Percentiles rank a stretch among this genome's conserved stretches.
Evolutionary conservation across 139 green algal genomes (phyloP).

Genomic region (Chlorella sp.): DNA sequence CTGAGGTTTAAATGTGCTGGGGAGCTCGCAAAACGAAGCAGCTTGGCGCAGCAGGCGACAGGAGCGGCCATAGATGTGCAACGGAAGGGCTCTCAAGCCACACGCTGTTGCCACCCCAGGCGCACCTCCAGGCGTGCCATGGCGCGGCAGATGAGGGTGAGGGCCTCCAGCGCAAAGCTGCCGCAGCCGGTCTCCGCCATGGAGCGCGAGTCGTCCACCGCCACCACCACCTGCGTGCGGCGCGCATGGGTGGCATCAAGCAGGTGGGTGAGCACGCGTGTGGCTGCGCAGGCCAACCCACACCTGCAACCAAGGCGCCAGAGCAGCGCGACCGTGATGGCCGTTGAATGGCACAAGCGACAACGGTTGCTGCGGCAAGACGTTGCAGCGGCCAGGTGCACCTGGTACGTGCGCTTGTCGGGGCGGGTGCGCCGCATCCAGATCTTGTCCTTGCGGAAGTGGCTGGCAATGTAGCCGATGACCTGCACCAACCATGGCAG

Average conservation of each 20-base stretch:
- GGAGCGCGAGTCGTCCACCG: conserved; percentile 90
- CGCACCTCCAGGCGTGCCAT: conserved; percentile 86
- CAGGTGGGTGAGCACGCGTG: too few species aligned
- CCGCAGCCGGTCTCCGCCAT: conserved; percentile 94
- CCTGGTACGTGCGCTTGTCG: conserved; percentile 96
- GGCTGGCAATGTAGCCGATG: conserved; percentile 96
- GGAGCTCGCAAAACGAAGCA: too few species aligned
- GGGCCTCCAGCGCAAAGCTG: conserved; percentile 91
- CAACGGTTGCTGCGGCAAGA: too few species aligned
- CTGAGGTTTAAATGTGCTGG: too few species aligned
- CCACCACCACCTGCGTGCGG: conserved; percentile 78
- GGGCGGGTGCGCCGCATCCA: conserved; percentile 95
- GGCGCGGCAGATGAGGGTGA: conserved; percentile 86
- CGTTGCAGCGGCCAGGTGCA: conserved; percentile 3
- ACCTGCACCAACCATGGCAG: conserved; percentile 46
- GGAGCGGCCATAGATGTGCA: too few species aligned
- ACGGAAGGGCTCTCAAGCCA: too few species aligned
- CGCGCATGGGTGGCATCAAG: too few species aligned
- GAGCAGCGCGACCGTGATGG: too few species aligned
- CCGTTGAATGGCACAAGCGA: too few species aligned
- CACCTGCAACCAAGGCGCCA: neutral
- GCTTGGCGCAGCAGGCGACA: too few species aligned
- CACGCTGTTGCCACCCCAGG: neutral
- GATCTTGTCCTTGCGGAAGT: conserved; percentile 99
- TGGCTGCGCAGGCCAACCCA: too few species aligned